A percentile compares a stretch with the other conserved stretches of the same genome.
Conservation (phyloP, 2,329 filamentous ascomycete genomes). For the Phialophora expanda region DNA sequence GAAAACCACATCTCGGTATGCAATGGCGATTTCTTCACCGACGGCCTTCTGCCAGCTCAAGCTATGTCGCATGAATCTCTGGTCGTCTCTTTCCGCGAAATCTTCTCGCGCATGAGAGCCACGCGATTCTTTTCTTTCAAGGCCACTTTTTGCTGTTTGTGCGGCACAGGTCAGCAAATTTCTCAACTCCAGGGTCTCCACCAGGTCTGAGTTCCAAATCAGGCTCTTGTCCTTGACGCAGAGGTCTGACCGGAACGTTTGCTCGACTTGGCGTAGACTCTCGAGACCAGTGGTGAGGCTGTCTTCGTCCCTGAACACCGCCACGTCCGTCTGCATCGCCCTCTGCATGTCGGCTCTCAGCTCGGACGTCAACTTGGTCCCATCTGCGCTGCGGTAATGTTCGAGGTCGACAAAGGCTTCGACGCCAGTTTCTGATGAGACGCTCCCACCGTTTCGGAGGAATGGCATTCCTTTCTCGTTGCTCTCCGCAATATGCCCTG, state of each 20-base stretch:
- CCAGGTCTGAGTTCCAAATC: conserved; percentile 97
- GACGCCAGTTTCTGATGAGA: conserved; percentile 83
- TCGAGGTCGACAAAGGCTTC: conserved; percentile 70
- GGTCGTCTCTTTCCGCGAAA: conserved; percentile 91
- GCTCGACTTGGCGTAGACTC: conserved; percentile 79
- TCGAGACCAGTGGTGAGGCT: conserved; percentile 82
- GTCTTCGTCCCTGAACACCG: conserved; percentile 85
- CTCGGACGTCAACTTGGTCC: conserved; percentile 78
- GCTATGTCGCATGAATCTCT: conserved; percentile 99
- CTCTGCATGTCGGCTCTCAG: conserved; percentile 88
- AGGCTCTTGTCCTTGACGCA: conserved; percentile 92
- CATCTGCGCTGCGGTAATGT: conserved; percentile 75
- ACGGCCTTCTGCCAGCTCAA: conserved; percentile 93
- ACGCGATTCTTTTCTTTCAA: conserved; percentile 94
- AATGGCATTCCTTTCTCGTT: conserved; percentile 70
- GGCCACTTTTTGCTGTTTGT: conserved; percentile 89
- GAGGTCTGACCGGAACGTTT: conserved; percentile 69
- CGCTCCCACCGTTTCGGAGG: conserved; percentile 71
- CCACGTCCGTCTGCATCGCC: conserved; percentile 91
- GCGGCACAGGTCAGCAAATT: conserved; percentile 91
- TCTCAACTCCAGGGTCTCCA: conserved; percentile 91
- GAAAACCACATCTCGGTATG: conserved; percentile 81
- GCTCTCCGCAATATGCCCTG: conserved; percentile 95
- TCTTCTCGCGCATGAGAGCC: conserved; percentile 97
- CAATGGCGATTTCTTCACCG: conserved; percentile 82